Evolutionary conservation across 2,329 filamentous ascomycete genomes (phyloP), one percentile per base, ranked within the genome.

Genomic region (Fusarium sp.): DNA sequence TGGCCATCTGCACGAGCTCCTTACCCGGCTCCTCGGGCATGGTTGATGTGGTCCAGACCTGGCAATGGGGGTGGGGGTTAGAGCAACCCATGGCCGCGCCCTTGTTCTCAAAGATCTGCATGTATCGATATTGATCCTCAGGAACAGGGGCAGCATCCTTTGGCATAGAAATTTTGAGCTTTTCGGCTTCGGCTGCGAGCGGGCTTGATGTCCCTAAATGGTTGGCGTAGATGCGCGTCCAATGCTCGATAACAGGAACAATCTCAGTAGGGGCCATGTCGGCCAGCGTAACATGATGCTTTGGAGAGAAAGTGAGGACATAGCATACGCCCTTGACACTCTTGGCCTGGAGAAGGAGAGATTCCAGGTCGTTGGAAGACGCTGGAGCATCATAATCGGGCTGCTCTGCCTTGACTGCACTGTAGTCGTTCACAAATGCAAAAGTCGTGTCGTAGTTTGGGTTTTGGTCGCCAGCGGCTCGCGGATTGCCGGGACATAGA

Each of bases 71-170:
- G 76, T 99, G 95, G 1, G 95, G 95, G 76, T 99, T 99, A 2
- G 94, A 98, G 81, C 95, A 99, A 47, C 95, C 95, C 95, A 99
- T 99, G 10, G 94, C 92, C 1, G 91, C 88, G 47, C 95, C 95
- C 79, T 99, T 99, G 82, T 99, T 99, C 80, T 99, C 95, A 64
- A 99, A 99, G 65, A 99, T 98, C 75, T 99, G 95, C 93, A 99
- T 97, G 79, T 96, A 98, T 50, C 91, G 87, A 71, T 96, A 92
- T 77, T 96, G 92, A 49, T 91, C 85, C 47, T 83, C 87, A 5
- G 92, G 89, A 2, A 69, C 40, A 6, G 77, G 77, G 9, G 75
- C 73, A 11, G 72, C 72, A 6, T 77, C 74, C 15, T 64, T 74
- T 29, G 70, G 43, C 73, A 81, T 70, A 2, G 76, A 74, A 7